phyloP scores from a whole-genome alignment of 2,329 filamentous ascomycete genomes.

The Alternaria atra region DNA sequence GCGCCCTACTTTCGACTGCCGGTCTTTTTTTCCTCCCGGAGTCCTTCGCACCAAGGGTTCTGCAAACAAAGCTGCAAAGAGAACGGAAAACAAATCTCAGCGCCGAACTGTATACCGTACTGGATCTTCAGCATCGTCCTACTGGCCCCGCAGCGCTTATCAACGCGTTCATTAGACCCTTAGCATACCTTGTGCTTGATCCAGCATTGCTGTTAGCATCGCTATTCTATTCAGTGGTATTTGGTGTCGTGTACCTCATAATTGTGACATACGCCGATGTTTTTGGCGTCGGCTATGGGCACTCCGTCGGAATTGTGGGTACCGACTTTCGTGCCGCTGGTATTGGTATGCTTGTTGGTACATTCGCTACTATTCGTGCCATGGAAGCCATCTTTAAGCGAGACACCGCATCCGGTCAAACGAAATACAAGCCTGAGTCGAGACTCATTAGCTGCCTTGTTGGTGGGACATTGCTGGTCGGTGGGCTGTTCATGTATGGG shows the following conservation, averaged over 20 bases:
- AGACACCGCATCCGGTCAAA: constrained; percentile 6
- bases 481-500: constrained; percentile 24
- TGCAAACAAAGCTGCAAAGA: background rate
- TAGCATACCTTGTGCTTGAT: constrained; percentile 14
- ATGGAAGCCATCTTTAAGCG: constrained; percentile 24
- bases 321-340: constrained; percentile 23
- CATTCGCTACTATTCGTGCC: constrained; percentile 20
- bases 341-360: constrained; percentile 21
- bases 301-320: constrained; percentile 23
- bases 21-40: constrained; percentile 12
- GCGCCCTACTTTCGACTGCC: constrained; percentile 11
- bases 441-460: constrained; percentile 17
- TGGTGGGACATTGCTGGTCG: constrained; percentile 9
- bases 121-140: constrained; percentile 10
- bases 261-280: constrained; percentile 22
- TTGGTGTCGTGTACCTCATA: constrained; percentile 23
- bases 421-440: constrained; percentile 20
- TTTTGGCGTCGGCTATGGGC: constrained; percentile 17
- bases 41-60: constrained; percentile 10
- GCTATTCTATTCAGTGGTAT: constrained; percentile 17
- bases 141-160: constrained; percentile 7
- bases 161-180: constrained; percentile 14
- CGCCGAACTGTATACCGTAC: constrained; percentile 17
- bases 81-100: background rate
- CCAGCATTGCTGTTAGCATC: constrained; percentile 18